Percentiles rank a stretch among this genome's conserved stretches.
phyloP scores from a whole-genome alignment of 148 eudicot genomes.

The Pouteria glomerata region DNA sequence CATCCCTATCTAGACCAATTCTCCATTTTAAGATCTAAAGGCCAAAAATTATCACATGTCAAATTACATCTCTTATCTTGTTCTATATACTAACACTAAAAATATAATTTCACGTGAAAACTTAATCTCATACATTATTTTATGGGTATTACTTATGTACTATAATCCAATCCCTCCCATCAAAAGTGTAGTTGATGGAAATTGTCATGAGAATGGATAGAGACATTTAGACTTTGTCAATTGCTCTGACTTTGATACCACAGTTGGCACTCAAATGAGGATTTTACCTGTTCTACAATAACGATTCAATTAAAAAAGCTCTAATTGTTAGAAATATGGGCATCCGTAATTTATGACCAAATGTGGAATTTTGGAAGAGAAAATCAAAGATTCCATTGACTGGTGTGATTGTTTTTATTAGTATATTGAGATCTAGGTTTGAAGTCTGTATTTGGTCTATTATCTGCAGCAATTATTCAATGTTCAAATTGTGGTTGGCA shows the following conservation, averaged over 20 bases:
- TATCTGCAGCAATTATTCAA: neutral
- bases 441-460: neutral
- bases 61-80: no score
- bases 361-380: neutral
- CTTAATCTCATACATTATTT: no score
- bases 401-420: neutral
- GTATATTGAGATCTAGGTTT: neutral
- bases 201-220: neutral
- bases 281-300: neutral
- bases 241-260: neutral
- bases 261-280: neutral
- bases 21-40: no score
- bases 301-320: neutral
- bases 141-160: no score
- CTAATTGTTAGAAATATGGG: neutral
- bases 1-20: no score
- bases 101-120: no score
- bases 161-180: no score
- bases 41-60: no score
- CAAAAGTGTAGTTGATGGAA: neutral
- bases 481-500: constrained; percentile 11
- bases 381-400: constrained; percentile 8
- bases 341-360: neutral
- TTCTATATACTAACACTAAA: no score
- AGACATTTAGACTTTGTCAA: neutral